These are phyloP conservation scores for Bremia lactucae DNA, from an alignment of 352 stramenopile genomes.

Conservation along the genomic window DNA sequence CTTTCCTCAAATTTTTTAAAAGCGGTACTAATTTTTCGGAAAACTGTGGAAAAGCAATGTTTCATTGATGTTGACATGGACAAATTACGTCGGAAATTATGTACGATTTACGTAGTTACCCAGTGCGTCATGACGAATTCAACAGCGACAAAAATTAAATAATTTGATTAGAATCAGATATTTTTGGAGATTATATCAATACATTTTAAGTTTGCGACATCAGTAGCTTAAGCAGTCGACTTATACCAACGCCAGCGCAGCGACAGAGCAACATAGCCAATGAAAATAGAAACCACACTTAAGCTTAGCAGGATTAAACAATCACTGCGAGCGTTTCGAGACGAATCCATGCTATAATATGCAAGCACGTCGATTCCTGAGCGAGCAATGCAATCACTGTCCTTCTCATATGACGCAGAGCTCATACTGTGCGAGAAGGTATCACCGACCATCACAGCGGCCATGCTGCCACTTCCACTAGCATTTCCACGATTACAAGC, in stretches of 20 bases:
- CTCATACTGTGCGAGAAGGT: conserved; percentile 10
- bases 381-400: conserved; percentile 25
- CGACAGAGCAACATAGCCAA: conserved; percentile 25
- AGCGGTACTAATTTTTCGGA: no score
- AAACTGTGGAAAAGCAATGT: no score
- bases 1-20: no score
- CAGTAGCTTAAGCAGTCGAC: no score
- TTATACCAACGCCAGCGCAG: conserved; percentile 25
- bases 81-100: no score
- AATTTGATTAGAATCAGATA: no score
- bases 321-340: conserved; percentile 19
- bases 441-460: conserved; percentile 13
- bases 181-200: no score
- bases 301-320: conserved; percentile 33
- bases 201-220: no score
- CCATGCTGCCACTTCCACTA: conserved; percentile 14
- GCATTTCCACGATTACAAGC: conserved; percentile 9
- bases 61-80: no score
- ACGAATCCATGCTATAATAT: conserved; percentile 35
- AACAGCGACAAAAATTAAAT: no score
- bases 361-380: conserved; percentile 34
- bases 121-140: no score
- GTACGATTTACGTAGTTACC: no score
- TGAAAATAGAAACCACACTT: conserved; percentile 22
- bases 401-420: conserved; percentile 9